Percentiles rank a stretch among this genome's conserved stretches.
phyloP scores from a whole-genome alignment of 2,329 filamentous ascomycete genomes.

The Fusarium sp. region DNA sequence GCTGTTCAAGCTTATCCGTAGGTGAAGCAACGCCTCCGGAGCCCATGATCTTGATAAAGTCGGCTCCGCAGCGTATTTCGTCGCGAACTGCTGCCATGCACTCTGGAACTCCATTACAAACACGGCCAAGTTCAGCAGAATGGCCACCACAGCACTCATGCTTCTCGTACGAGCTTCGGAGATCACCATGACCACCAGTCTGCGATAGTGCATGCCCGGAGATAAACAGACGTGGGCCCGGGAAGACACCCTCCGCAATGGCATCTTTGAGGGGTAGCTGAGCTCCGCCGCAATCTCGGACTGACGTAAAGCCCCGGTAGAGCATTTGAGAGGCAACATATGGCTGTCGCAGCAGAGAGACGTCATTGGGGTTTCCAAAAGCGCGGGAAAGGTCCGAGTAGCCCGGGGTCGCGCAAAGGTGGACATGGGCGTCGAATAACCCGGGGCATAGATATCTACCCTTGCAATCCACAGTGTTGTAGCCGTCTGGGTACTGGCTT shows the following conservation, averaged over 20 bases:
- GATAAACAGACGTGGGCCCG: conserved; percentile 69
- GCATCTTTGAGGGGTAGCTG: conserved; percentile 68
- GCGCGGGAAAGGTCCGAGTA: conserved; percentile 47
- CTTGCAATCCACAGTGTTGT: background rate
- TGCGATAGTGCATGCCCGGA: conserved; percentile 68
- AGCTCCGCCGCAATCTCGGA: conserved; percentile 51
- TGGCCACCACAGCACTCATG: conserved; percentile 62
- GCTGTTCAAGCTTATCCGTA: background rate
- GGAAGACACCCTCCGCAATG: conserved; percentile 66
- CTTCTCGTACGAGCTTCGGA: conserved; percentile 58
- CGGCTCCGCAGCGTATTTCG: background rate
- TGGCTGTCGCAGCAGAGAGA: conserved; percentile 62
- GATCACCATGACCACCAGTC: conserved; percentile 71
- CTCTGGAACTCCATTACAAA: background rate
- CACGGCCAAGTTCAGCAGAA: conserved; percentile 53
- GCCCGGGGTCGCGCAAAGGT: conserved; percentile 52
- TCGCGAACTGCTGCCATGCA: conserved; percentile 3
- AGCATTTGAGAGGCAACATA: conserved; percentile 10
- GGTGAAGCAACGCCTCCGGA: conserved; percentile 4
- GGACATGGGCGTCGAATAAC: conserved; percentile 54
- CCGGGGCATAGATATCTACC: conserved; percentile 49
- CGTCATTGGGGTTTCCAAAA: conserved; percentile 52
- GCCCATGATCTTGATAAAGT: conserved; percentile 14
- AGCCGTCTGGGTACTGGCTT: background rate
- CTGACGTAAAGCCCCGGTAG: conserved; percentile 1